Conservation (phyloP, 2,329 filamentous ascomycete genomes). For the Fusarium siculi region DNA sequence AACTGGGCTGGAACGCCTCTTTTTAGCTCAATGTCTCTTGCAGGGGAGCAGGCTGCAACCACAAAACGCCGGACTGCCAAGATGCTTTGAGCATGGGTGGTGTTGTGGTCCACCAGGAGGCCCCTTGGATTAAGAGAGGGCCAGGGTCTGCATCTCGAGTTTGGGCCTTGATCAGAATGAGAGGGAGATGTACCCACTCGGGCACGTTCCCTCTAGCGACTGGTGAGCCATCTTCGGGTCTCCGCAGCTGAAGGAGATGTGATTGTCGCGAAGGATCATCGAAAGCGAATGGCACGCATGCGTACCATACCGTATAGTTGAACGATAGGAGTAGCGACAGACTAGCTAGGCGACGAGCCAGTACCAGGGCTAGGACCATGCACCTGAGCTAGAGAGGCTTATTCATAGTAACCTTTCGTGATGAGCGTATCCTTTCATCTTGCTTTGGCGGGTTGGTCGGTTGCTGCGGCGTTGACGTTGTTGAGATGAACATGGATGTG, state of each 20-base stretch:
- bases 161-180: slow-evolving; percentile 22
- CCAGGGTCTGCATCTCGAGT: slow-evolving; percentile 13
- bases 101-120: slow-evolving; percentile 36
- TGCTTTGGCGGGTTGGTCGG: slow-evolving; percentile 21
- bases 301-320: background rate
- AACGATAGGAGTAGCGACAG: slow-evolving; percentile 2
- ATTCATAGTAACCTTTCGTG: background rate
- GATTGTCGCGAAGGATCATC: slow-evolving; percentile 3
- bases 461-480: slow-evolving; percentile 29
- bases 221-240: background rate
- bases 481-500: slow-evolving; percentile 22
- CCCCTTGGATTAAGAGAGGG: slow-evolving; percentile 36
- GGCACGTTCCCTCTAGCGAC: background rate
- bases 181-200: slow-evolving; percentile 20
- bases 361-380: slow-evolving; percentile 6
- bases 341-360: slow-evolving; percentile 13
- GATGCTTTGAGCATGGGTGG: slow-evolving; percentile 31
- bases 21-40: slow-evolving; percentile 34
- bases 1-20: slow-evolving; percentile 37
- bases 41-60: slow-evolving; percentile 39
- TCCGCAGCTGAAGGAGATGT: background rate
- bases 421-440: slow-evolving; percentile 15
- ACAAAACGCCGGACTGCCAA: slow-evolving; percentile 45
- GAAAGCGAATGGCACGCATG: background rate
- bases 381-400: slow-evolving; percentile 11